Conservation (phyloP, 257 asterid species). For the Euphrasia confusa region DNA sequence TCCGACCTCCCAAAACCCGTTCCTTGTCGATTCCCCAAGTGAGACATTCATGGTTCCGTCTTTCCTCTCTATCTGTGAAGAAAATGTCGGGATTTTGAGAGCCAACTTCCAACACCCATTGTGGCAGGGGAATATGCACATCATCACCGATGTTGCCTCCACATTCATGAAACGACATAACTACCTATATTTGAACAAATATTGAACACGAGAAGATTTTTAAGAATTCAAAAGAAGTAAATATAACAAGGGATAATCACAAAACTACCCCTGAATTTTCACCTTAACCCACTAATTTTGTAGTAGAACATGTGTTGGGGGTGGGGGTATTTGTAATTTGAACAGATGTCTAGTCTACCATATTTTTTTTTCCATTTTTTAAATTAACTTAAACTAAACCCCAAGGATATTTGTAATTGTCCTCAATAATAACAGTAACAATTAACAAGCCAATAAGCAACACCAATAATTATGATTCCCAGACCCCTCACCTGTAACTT, state of each 20-base stretch:
- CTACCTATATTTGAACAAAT: slow-evolving; percentile 43
- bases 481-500: slow-evolving; percentile 50
- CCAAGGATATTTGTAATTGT: neutral
- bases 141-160: slow-evolving; percentile 81
- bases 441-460: slow-evolving; percentile 10
- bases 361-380: too few relatives aligned
- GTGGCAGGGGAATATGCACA: slow-evolving; percentile 76
- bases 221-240: neutral
- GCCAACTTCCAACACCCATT: slow-evolving; percentile 60
- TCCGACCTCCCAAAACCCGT: slow-evolving; percentile 64
- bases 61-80: slow-evolving; percentile 59
- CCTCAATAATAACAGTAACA: neutral
- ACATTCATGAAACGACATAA: slow-evolving; percentile 85
- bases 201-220: neutral
- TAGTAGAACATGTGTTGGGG: neutral
- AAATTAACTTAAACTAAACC: neutral
- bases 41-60: slow-evolving; percentile 63
- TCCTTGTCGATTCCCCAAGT: slow-evolving; percentile 80
- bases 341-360: too few relatives aligned
- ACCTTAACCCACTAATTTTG: neutral
- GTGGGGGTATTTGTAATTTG: neutral
- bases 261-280: neutral
- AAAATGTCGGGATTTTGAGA: slow-evolving; percentile 55
- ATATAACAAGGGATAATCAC: neutral
- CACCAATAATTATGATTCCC: neutral